These are phyloP conservation scores for Albophoma yamanashiensis DNA, from an alignment of 2,329 filamentous ascomycete genomes.

Conservation along the genomic window DNA sequence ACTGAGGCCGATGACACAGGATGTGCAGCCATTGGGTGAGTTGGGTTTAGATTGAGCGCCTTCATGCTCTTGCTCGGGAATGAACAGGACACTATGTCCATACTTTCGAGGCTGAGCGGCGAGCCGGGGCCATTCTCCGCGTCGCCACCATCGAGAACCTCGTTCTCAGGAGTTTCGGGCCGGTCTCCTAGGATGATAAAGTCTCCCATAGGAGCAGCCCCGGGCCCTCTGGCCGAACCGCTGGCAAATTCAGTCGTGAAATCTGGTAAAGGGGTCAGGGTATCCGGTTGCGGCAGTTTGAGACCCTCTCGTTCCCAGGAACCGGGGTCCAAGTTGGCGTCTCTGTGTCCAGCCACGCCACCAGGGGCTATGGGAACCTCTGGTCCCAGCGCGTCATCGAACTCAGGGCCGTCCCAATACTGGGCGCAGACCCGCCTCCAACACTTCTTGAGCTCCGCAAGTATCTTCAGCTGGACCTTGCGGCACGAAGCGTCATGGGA, in stretches of 20 bases:
- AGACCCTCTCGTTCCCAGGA: slow-evolving; percentile 39
- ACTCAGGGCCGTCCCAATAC: slow-evolving; percentile 74
- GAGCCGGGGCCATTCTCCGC: slow-evolving; percentile 23
- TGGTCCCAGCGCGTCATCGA: slow-evolving; percentile 48
- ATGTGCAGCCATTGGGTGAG: slow-evolving; percentile 39
- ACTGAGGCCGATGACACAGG: slow-evolving; percentile 42
- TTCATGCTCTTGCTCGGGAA: slow-evolving; percentile 44
- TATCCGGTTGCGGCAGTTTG: slow-evolving; percentile 33
- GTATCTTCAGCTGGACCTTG: slow-evolving; percentile 65
- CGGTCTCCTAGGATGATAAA: slow-evolving; percentile 32
- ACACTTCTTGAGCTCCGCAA: slow-evolving; percentile 91
- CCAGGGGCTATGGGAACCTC: slow-evolving; percentile 65
- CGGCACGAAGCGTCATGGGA: slow-evolving; percentile 29
- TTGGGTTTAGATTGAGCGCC: slow-evolving; percentile 25
- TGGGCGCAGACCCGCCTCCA: slow-evolving; percentile 85
- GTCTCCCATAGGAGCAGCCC: slow-evolving; percentile 34
- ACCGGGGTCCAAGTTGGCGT: slow-evolving; percentile 42
- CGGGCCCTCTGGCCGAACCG: slow-evolving; percentile 33
- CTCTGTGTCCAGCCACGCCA: slow-evolving; percentile 53
- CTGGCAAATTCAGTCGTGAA: slow-evolving; percentile 12
- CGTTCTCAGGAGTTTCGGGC: slow-evolving; percentile 35
- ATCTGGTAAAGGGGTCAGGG: slow-evolving; percentile 20
- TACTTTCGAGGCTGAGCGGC: slow-evolving; percentile 46
- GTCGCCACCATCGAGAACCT: slow-evolving; percentile 11
- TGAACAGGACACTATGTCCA: slow-evolving; percentile 53